Evolutionary conservation across 2,329 filamentous ascomycete genomes (phyloP).

Genomic region (Coniosporium tulheliwenetii): DNA sequence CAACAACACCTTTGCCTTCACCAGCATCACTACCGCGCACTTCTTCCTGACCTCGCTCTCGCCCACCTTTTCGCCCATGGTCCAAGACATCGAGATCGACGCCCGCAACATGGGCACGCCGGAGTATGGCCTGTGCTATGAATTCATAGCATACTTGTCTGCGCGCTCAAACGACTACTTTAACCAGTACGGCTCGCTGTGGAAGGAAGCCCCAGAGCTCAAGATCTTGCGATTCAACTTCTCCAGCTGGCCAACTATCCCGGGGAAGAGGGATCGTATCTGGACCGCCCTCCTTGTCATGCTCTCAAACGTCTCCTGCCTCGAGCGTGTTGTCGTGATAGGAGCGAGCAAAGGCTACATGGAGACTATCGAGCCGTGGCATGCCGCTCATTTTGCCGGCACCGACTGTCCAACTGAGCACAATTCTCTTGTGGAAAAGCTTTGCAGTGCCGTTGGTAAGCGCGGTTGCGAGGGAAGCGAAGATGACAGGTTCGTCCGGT

Average conservation of each 20-base stretch:
- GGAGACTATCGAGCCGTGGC: too few species aligned
- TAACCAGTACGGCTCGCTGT: constrained; percentile 8
- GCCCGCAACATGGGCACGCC: constrained; percentile 1
- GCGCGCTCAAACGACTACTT: constrained; percentile 7
- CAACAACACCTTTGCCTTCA: constrained; percentile 21
- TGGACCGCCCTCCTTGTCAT: constrained; percentile 17
- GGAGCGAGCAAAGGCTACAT: constrained; percentile 15
- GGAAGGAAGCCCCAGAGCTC: constrained; percentile 8
- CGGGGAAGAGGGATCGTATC: constrained; percentile 13
- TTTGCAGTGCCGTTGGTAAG: too few species aligned
- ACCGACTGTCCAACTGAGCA: too few species aligned
- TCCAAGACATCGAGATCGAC: constrained; percentile 21
- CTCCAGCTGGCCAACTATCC: constrained; percentile 15
- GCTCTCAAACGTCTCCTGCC: constrained; percentile 11
- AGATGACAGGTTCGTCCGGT: too few species aligned
- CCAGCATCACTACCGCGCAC: constrained; percentile 12
- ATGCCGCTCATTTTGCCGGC: constrained; percentile 1
- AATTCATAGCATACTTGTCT: constrained; percentile 20
- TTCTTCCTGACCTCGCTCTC: constrained; percentile 14
- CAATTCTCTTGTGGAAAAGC: too few species aligned
- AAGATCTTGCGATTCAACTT: constrained; percentile 19
- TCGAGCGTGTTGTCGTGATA: constrained; percentile 17
- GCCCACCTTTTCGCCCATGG: constrained; percentile 6
- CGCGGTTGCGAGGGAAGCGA: too few species aligned
- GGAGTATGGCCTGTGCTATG: constrained; percentile 3